Percentiles rank a stretch among this genome's conserved stretches.
phyloP scores from a whole-genome alignment of 306 rosid species.

The Pachyrhizus erosus region DNA sequence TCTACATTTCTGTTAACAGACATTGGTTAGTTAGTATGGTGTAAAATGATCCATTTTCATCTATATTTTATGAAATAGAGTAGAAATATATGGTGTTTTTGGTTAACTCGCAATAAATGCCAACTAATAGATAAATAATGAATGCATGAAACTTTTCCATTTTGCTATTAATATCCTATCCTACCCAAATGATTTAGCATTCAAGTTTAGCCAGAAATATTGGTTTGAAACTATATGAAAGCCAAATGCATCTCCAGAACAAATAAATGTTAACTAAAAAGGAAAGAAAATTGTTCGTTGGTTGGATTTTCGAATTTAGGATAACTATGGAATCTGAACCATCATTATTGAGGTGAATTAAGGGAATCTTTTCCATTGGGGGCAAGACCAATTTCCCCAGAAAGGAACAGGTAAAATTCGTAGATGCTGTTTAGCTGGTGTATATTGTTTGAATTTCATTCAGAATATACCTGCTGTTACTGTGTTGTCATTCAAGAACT shows the following conservation, averaged over 20 bases:
- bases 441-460: neutral
- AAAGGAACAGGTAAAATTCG: no score
- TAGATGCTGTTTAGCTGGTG: no score
- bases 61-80: neutral
- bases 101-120: neutral
- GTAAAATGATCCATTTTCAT: neutral
- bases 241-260: constrained; percentile 5
- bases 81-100: neutral
- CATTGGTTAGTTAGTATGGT: neutral
- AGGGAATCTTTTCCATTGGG: neutral
- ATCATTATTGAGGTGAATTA: neutral
- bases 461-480: neutral
- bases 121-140: neutral
- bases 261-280: neutral
- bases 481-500: neutral
- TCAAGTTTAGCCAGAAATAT: neutral
- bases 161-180: neutral
- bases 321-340: neutral
- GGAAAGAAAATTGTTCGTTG: neutral
- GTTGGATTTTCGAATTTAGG: neutral
- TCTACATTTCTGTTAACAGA: neutral
- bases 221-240: neutral
- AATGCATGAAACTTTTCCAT: neutral
- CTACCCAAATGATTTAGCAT: constrained; percentile 9
- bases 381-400: neutral